phyloP scores from a whole-genome alignment of 306 rosid genomes.

The Pyrus betulifolia region DNA sequence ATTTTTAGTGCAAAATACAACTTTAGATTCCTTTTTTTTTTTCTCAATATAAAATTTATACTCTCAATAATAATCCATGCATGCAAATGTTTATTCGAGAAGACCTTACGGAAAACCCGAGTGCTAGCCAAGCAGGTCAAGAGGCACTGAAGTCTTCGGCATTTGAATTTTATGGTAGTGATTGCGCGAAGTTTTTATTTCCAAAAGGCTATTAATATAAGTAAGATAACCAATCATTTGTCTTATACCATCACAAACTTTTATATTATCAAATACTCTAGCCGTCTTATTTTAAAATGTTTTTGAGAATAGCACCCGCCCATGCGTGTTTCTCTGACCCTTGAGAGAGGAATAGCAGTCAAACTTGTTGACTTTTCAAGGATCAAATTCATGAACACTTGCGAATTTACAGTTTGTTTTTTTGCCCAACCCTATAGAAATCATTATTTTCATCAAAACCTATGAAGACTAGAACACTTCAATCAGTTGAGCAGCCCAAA shows the following conservation, averaged over 20 bases:
- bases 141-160: background rate
- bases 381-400: background rate
- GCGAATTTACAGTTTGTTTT: background rate
- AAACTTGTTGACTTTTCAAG: conserved; percentile 1
- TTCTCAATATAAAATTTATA: too few species aligned
- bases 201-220: background rate
- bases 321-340: conserved; percentile 4
- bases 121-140: too few species aligned
- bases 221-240: background rate
- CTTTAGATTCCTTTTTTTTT: too few species aligned
- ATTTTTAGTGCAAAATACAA: too few species aligned
- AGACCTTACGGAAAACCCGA: too few species aligned
- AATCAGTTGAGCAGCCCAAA: background rate
- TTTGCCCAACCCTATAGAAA: background rate
- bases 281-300: too few species aligned
- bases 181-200: background rate
- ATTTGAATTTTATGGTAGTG: background rate
- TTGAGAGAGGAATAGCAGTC: background rate
- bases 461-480: background rate
- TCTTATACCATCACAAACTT: too few species aligned
- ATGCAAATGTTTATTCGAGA: too few species aligned
- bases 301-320: background rate
- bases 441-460: background rate
- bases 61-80: too few species aligned
- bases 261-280: too few species aligned